These are phyloP conservation scores for Hygrophorus pudorinus DNA, from an alignment of 768 basidiomycete species.

Conservation along the genomic window DNA sequence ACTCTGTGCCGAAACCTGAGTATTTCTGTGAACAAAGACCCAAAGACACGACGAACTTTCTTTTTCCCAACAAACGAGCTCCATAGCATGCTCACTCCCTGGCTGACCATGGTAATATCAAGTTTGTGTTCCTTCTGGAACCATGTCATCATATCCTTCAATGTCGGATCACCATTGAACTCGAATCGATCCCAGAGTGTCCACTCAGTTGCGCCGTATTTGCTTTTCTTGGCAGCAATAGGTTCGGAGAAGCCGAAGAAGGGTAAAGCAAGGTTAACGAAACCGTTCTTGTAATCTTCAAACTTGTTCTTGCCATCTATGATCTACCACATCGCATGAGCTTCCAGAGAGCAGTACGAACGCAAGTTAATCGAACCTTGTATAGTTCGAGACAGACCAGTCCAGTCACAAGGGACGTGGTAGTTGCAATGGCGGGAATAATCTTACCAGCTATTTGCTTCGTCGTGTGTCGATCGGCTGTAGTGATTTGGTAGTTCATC, in stretches of 20 bases:
- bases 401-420: conserved; percentile 92
- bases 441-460: conserved; percentile 99
- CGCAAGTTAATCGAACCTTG: conserved; percentile 49
- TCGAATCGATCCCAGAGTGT: conserved; percentile 98
- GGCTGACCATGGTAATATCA: conserved; percentile 90
- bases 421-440: conserved; percentile 98
- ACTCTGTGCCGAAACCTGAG: conserved; percentile 36
- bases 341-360: conserved; percentile 1
- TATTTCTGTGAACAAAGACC: neutral
- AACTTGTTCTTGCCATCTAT: conserved; percentile 92
- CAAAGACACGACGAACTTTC: conserved; percentile 51
- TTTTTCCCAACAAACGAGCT: conserved; percentile 87
- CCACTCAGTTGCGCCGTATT: conserved; percentile 87
- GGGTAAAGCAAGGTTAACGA: conserved; percentile 93
- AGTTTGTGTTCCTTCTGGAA: conserved; percentile 81
- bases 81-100: conserved; percentile 98
- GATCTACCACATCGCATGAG: conserved; percentile 40
- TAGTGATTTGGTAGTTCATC: conserved; percentile 83
- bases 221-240: conserved; percentile 78
- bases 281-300: conserved; percentile 97
- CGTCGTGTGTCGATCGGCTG: conserved; percentile 84
- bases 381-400: conserved; percentile 93
- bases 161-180: conserved; percentile 80
- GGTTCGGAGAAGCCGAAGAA: conserved; percentile 99
- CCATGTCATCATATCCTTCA: conserved; percentile 75